These are phyloP conservation scores for Lactarius sanguifluus DNA, from an alignment of 768 basidiomycete species.

Conservation along the genomic window DNA sequence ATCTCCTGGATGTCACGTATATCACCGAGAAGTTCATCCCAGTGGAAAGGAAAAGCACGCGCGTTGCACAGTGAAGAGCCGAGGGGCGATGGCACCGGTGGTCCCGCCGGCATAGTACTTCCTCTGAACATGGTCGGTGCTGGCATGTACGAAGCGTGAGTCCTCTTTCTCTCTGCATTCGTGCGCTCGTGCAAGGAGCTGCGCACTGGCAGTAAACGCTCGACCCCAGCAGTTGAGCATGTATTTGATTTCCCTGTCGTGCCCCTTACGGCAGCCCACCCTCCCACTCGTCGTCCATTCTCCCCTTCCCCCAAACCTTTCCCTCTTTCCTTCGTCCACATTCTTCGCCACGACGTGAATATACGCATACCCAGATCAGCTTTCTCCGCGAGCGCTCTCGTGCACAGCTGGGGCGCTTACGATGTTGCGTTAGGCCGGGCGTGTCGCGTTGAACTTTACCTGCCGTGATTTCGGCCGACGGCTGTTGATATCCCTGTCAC, in stretches of 20 bases:
- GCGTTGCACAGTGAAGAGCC: constrained; percentile 5
- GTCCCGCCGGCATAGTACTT: constrained; percentile 55
- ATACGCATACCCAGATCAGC: neutral
- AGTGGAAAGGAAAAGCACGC: constrained; percentile 33
- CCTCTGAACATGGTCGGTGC: constrained; percentile 54
- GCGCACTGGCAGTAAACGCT: neutral
- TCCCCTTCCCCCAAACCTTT: neutral
- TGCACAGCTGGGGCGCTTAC: neutral
- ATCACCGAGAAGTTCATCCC: neutral
- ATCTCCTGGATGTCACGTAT: constrained; percentile 7
- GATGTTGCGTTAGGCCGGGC: neutral
- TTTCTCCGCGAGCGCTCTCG: neutral
- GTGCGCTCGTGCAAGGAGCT: constrained; percentile 10
- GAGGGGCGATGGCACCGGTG: constrained; percentile 46
- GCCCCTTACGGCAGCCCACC: neutral
- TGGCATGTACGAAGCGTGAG: constrained; percentile 61
- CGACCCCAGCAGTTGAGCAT: neutral
- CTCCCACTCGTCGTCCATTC: neutral
- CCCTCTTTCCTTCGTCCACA: neutral
- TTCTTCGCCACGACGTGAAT: neutral
- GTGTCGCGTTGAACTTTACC: neutral
- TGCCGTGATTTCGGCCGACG: neutral
- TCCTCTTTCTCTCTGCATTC: constrained; percentile 27
- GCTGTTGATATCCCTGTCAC: neutral
- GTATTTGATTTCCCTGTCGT: neutral